Base-by-base conservation (phyloP, 2,329 filamentous ascomycete species). In the Madurella fahalii region DNA sequence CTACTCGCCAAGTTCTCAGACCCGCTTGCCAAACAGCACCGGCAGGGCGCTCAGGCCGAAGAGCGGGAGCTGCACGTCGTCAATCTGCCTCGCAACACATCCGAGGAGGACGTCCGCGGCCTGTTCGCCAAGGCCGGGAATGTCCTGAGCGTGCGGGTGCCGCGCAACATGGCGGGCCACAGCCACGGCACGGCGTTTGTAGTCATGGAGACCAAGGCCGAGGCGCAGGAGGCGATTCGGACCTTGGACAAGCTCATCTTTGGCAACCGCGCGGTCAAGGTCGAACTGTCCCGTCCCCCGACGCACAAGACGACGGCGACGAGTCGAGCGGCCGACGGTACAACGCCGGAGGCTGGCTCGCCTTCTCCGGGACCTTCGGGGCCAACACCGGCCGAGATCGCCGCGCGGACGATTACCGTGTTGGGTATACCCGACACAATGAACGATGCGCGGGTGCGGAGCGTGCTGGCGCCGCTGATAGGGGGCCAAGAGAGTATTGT, bases 371-470 rank as follows among this genome's bases (percentile, higher is more conserved):
- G 13, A 18, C 46, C 57, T 1, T 47, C 53, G 42, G 66, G 66
- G 12, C 74, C 77, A 16, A 75, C 77, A 1, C 70, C 73, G 8
- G 69, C 69, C 5, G 78, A 83, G 15, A 79, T 82, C 17, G 71
- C 76, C 31, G 82, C 85, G 47, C 85, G 90, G 50, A 94, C 89
- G 1, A 79, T 97, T 47, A 87, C 86, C 9, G 75, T 99, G 30
- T 82, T 96, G 72, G 87, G 92, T 58, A 76, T 99, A 1, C 90
- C 94, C 0, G 94, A 97, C 66, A 97, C 92, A 0, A 83, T 97
- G 64, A 96, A 95, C 61, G 90, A 95, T 65, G 84, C 88, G 1
- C 89, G 92, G 31, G 83, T 99, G 52, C 83, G 83, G 43, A 79
- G 84, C 0, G 74, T 95, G 2, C 84, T 88, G 9, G 86, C 90